Conservation (phyloP, 2,329 filamentous ascomycete species). For the Dactylellina haptotyla region DNA sequence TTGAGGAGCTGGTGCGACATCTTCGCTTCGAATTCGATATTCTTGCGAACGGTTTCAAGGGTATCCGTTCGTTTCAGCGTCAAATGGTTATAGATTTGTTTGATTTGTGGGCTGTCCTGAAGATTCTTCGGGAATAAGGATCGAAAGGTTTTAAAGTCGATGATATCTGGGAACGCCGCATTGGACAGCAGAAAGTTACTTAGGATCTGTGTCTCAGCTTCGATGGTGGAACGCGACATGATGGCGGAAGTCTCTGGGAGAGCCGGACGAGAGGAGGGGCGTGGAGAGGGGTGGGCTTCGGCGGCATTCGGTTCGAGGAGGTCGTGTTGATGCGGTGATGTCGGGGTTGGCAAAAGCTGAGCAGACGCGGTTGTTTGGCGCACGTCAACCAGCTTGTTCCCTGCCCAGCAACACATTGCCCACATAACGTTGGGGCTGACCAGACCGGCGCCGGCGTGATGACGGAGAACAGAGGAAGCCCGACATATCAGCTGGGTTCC, state of each 20-base stretch:
- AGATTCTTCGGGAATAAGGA: conserved; percentile 77
- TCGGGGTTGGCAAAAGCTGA: not conserved
- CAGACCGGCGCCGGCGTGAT: too few species aligned
- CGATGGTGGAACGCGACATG: conserved; percentile 72
- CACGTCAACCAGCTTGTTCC: conserved; percentile 18
- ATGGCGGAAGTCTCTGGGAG: not conserved
- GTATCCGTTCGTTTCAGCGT: conserved; percentile 76
- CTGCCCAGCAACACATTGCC: not conserved
- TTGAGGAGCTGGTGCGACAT: conserved; percentile 69
- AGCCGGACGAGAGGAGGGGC: not conserved
- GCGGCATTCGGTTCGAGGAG: too few species aligned
- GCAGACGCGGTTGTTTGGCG: conserved; percentile 29
- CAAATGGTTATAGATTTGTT: conserved; percentile 79
- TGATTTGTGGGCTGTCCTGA: conserved; percentile 74
- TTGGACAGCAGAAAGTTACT: conserved; percentile 81
- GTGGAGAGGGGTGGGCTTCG: too few species aligned
- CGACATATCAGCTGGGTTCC: too few species aligned
- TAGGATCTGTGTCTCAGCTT: conserved; percentile 75
- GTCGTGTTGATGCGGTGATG: conserved; percentile 1
- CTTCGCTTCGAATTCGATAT: conserved; percentile 73
- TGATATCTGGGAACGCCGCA: conserved; percentile 76
- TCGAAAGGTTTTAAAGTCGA: conserved; percentile 79
- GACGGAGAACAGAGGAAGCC: not conserved
- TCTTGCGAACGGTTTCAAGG: conserved; percentile 70
- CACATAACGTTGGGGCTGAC: too few species aligned